Base-by-base conservation (phyloP, 1,284 basidiomycete genomes). In the Ustilago nuda region DNA sequence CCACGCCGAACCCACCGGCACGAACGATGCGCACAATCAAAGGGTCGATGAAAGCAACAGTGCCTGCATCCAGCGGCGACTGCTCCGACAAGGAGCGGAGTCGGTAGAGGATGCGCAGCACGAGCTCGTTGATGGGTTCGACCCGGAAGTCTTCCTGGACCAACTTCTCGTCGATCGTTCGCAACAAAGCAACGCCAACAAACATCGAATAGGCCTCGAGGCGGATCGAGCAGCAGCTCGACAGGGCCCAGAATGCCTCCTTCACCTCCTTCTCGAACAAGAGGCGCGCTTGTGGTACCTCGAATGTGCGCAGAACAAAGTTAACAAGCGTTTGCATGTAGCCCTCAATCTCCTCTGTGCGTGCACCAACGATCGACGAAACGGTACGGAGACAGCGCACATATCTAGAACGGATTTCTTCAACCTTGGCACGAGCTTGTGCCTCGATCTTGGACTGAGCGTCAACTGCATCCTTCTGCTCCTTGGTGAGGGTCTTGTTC, bases 41-140 rank as follows among this genome's bases (percentile, higher is more conserved):
- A 8, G 95, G 93, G 53, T 91, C 92, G 1, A 91, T 87, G 79
- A 96, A 94, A 0, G 93, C 91, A 85, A 93, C 95, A 0, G 94
- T 94, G 0, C 92, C 90, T 0, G 91, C 89, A 82, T 97, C 94
- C 55, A 99, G 92, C 0, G 94, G 91, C 0, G 90, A 87, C 81
- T 94, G 92, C 78, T 96, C 93, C 0, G 93, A 92, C 2, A 95
- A 87, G 66, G 91, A 92, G 36, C 93, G 91, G 2, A 99, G 86
- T 36, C 94, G 91, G 85, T 98, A 94, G 1, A 99, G 88, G 2
- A 98, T 91, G 19, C 96, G 93, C 48, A 93, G 88, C 35, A 95
- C 89, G 32, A 98, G 88, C 19, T 89, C 94, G 37, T 73, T 71
- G 23, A 79, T 63, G 12, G 82, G 62, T 66, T 85, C 84, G 51